A percentile compares a stretch with the other conserved stretches of the same genome.
phyloP scores from a whole-genome alignment of 176 grass and related monocot species.

The Carex parvula region DNA sequence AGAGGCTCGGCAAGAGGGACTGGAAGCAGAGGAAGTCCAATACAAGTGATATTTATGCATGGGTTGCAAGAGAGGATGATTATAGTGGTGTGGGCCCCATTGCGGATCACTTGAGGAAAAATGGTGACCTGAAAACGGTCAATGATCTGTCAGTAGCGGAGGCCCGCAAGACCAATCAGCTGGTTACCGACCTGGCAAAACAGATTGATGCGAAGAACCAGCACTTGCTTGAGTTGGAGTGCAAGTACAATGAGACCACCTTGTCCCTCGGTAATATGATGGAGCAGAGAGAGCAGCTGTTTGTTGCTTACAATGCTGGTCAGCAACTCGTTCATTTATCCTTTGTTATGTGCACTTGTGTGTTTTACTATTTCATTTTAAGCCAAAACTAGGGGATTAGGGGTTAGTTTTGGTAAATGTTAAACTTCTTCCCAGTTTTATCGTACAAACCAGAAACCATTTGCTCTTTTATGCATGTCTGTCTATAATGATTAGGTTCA shows the following conservation, averaged over 20 bases:
- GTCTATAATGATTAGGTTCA: neutral
- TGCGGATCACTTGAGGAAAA: slow-evolving; percentile 39
- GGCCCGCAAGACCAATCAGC: slow-evolving; percentile 37
- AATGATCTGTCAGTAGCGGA: slow-evolving; percentile 40
- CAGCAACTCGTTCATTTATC: neutral
- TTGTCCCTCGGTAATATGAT: slow-evolving; percentile 44
- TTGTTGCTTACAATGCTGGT: slow-evolving; percentile 45
- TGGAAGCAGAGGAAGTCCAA: slow-evolving; percentile 34
- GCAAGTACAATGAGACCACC: slow-evolving; percentile 41
- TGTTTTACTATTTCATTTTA: neutral
- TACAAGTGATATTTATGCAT: slow-evolving; percentile 35
- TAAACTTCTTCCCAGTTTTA: neutral
- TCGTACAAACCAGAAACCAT: neutral
- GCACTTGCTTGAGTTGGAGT: slow-evolving; percentile 38
- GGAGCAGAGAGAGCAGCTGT: slow-evolving; percentile 46
- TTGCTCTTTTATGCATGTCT: neutral
- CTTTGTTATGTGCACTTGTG: neutral
- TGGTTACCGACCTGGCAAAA: slow-evolving; percentile 38
- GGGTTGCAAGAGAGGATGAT: slow-evolving; percentile 52
- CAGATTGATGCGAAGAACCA: slow-evolving; percentile 45
- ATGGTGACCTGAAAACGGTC: slow-evolving; percentile 50
- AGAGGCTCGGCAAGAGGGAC: slow-evolving; percentile 37
- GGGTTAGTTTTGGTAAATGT: neutral
- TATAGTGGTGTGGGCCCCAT: slow-evolving; percentile 34
- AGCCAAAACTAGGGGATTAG: neutral